A percentile compares a stretch with the other conserved stretches of the same genome.
Evolutionary conservation across 257 asterid species (phyloP).

Genomic region (Ligustrum vulgare): DNA sequence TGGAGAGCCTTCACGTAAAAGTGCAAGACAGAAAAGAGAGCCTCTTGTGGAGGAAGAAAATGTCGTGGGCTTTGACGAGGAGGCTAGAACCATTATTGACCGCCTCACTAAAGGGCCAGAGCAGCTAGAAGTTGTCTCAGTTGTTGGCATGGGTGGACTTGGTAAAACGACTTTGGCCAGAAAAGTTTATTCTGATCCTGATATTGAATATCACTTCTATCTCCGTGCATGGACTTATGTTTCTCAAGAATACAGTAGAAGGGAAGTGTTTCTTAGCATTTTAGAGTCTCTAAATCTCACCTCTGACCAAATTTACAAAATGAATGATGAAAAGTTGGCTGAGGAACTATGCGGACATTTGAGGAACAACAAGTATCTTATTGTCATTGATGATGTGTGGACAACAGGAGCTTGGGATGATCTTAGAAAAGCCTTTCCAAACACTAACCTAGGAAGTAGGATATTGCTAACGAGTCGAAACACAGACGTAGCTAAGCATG

Average conservation of each 20-base stretch:
- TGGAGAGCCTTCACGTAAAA: conserved; percentile 26
- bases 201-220: conserved; percentile 29
- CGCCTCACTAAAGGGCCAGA: conserved; percentile 28
- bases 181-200: conserved; percentile 26
- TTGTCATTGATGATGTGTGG: conserved; percentile 41
- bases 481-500: conserved; percentile 34
- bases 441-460: conserved; percentile 26
- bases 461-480: conserved; percentile 33
- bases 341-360: conserved; percentile 27
- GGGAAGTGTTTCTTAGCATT: conserved; percentile 37
- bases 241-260: conserved; percentile 37
- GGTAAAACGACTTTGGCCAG: conserved; percentile 38
- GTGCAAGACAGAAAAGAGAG: conserved; percentile 21
- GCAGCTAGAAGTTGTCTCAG: conserved; percentile 25
- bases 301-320: conserved; percentile 23
- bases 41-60: conserved; percentile 37
- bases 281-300: conserved; percentile 27
- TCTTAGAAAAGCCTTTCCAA: conserved; percentile 31
- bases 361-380: conserved; percentile 30
- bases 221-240: conserved; percentile 38
- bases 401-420: conserved; percentile 38
- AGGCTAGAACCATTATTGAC: conserved; percentile 26
- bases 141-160: conserved; percentile 38
- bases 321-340: conserved; percentile 28
- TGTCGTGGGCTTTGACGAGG: conserved; percentile 39